These are phyloP conservation scores for Exidia glandulosa DNA, from an alignment of 768 basidiomycete species.

Conservation along the genomic window DNA sequence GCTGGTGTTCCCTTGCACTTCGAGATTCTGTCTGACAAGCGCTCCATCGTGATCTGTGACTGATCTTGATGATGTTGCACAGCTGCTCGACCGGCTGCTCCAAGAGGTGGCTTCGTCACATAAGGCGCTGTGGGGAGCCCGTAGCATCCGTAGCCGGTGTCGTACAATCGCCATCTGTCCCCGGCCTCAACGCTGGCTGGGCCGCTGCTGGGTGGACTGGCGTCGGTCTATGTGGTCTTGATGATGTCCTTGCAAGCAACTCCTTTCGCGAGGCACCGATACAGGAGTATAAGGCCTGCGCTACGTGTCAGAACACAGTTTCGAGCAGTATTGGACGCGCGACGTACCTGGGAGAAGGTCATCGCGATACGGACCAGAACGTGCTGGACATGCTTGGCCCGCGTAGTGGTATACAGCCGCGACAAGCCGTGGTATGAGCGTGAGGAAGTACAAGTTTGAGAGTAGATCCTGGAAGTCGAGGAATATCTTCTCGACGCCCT, in stretches of 20 bases:
- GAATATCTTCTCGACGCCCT: constrained; percentile 32
- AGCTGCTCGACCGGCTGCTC: constrained; percentile 84
- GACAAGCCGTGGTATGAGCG: constrained; percentile 88
- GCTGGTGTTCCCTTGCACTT: constrained; percentile 82
- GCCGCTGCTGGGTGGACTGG: constrained; percentile 23
- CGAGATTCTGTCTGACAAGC: constrained; percentile 89
- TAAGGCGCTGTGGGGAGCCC: constrained; percentile 12
- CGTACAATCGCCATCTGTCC: constrained; percentile 14
- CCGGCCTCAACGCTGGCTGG: neutral
- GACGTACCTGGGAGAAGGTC: constrained; percentile 76
- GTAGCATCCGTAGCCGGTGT: constrained; percentile 4
- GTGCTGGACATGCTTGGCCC: constrained; percentile 85
- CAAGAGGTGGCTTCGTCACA: constrained; percentile 15
- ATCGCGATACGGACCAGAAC: constrained; percentile 85
- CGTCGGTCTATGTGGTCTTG: constrained; percentile 29
- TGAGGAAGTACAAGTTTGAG: constrained; percentile 99
- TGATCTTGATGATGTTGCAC: constrained; percentile 85
- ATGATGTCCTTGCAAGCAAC: constrained; percentile 26
- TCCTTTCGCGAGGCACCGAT: constrained; percentile 78
- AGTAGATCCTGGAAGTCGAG: constrained; percentile 85
- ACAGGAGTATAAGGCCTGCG: constrained; percentile 88
- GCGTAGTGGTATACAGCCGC: constrained; percentile 77
- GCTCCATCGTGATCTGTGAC: constrained; percentile 94
- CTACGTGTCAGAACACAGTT: neutral
- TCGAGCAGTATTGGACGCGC: neutral